Percentiles rank a stretch among this genome's conserved stretches.
These are phyloP conservation scores for Fagus crenata DNA, from an alignment of 306 rosid genomes.

Conservation along the genomic window DNA sequence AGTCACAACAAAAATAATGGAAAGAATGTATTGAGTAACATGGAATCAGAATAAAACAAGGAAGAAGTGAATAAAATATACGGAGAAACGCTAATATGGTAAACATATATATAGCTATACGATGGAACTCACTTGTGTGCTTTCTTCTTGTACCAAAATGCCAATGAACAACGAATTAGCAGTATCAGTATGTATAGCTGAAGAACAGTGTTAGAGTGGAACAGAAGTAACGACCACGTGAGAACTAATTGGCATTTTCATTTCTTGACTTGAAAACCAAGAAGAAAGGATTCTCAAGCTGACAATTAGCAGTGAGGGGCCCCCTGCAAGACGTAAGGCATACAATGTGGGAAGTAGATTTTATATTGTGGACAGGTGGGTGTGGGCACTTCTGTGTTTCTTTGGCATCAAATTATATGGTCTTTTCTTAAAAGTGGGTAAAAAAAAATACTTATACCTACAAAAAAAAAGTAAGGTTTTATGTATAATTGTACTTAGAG, in stretches of 20 bases:
- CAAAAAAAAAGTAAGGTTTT: too few relatives aligned
- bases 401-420: too few relatives aligned
- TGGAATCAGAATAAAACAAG: not conserved
- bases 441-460: too few relatives aligned
- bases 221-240: conserved; percentile 23
- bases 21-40: too few relatives aligned
- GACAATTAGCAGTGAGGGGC: not conserved
- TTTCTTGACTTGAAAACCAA: conserved; percentile 45
- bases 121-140: not conserved
- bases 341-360: too few relatives aligned
- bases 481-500: too few relatives aligned
- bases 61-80: not conserved
- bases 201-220: conserved; percentile 1
- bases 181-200: too few relatives aligned
- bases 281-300: conserved; percentile 11
- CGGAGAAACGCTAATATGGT: not conserved
- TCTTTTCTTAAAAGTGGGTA: too few relatives aligned
- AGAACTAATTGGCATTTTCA: not conserved
- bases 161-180: not conserved
- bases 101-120: not conserved
- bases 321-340: too few relatives aligned
- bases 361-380: too few relatives aligned
- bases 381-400: too few relatives aligned
- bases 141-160: not conserved
- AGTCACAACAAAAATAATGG: not conserved